Conservation (phyloP, 148 eudicot genomes). For the Talinum fruticosum region DNA sequence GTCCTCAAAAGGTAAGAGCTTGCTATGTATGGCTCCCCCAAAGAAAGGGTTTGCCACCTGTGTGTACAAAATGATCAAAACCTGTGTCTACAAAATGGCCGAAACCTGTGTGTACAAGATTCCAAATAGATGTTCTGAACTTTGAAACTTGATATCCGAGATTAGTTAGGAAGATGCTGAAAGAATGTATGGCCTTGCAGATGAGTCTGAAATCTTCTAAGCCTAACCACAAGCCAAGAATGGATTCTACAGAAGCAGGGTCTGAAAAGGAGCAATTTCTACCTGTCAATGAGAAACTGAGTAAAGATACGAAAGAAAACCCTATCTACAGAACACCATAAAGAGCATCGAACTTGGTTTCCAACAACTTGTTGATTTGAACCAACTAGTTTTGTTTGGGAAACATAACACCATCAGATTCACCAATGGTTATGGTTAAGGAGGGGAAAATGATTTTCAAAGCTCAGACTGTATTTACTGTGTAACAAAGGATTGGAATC, state of each 20-base stretch:
- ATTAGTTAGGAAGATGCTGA: neutral
- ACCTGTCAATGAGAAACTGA: neutral
- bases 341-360: neutral
- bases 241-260: neutral
- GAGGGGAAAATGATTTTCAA: neutral
- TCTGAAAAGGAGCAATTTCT: neutral
- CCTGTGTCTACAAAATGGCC: neutral
- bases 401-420: too few species aligned
- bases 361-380: too few species aligned
- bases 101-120: neutral
- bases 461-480: neutral
- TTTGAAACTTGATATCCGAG: neutral
- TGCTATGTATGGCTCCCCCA: neutral
- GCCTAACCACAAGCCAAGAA: conserved; percentile 8
- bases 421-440: neutral
- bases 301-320: neutral
- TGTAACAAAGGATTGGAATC: neutral
- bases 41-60: neutral
- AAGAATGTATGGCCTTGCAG: neutral
- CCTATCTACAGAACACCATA: neutral
- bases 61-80: conserved; percentile 3
- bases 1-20: neutral
- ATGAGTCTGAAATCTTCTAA: neutral
- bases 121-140: neutral
- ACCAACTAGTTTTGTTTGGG: neutral